These are phyloP conservation scores for Pinus albicaulis DNA, from an alignment of 75 land plant species.

Conservation along the genomic window DNA sequence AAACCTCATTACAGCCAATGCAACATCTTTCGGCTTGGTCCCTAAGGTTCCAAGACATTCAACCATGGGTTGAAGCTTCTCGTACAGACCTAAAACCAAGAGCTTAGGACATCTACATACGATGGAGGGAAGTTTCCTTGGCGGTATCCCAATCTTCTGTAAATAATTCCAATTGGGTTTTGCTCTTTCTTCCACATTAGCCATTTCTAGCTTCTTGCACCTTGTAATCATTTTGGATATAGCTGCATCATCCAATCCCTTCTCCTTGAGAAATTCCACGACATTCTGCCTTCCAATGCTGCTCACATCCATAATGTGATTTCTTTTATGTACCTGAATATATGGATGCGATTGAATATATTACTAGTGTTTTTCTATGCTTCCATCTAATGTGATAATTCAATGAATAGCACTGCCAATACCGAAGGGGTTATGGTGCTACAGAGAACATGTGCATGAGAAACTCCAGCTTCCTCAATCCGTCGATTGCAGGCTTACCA, in stretches of 20 bases:
- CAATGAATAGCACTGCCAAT: no score
- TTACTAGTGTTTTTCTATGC: no score
- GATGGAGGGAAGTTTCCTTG: constrained; percentile 76
- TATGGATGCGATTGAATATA: no score
- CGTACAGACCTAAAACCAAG: constrained; percentile 55
- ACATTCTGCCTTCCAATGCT: constrained; percentile 13
- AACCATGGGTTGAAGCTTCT: constrained; percentile 78
- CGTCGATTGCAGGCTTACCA: no score
- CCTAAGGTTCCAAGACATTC: constrained; percentile 61
- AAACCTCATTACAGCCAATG: constrained; percentile 62
- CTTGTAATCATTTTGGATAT: constrained; percentile 52
- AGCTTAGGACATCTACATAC: constrained; percentile 82
- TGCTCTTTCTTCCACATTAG: constrained; percentile 47
- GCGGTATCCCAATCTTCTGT: constrained; percentile 61
- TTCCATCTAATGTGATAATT: no score
- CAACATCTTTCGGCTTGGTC: constrained; percentile 60
- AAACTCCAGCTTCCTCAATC: no score
- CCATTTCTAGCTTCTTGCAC: constrained; percentile 53
- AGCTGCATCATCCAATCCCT: constrained; percentile 53
- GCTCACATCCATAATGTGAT: neutral
- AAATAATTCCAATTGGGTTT: constrained; percentile 77
- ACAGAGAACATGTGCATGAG: no score
- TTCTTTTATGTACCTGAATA: no score
- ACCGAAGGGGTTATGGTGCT: no score
- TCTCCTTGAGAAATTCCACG: constrained; percentile 61